Percentiles rank a stretch among this genome's conserved stretches.
phyloP scores from a whole-genome alignment of 1,139 yeast genomes.

The Yamadazyma diddensiae region DNA sequence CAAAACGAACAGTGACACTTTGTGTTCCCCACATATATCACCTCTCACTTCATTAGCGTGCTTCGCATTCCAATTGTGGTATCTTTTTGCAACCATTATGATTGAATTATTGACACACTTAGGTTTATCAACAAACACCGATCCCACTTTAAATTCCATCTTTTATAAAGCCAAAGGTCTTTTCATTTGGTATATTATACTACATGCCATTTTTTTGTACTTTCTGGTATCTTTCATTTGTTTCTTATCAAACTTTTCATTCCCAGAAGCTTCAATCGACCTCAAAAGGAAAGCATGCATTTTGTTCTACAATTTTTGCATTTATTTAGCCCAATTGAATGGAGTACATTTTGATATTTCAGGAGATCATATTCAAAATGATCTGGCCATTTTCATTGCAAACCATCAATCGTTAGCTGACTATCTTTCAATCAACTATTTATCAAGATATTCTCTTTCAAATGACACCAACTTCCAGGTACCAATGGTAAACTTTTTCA shows the following conservation, averaged over 20 bases:
- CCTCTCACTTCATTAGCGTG: too few species aligned
- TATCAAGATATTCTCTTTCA: constrained; percentile 30
- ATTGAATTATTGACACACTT: constrained; percentile 22
- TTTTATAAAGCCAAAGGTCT: constrained; percentile 20
- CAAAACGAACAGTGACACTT: too few species aligned
- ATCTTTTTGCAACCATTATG: too few species aligned
- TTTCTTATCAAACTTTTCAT: constrained; percentile 16
- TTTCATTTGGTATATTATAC: constrained; percentile 14
- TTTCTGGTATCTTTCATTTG: too few species aligned
- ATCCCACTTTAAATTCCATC: constrained; percentile 10
- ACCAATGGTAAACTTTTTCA: constrained; percentile 51
- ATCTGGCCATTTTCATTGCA: constrained; percentile 46
- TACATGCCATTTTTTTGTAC: constrained; percentile 17
- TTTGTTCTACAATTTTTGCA: constrained; percentile 35
- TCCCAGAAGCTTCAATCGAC: constrained; percentile 29
- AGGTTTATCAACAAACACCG: constrained; percentile 17
- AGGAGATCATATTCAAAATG: constrained; percentile 45
- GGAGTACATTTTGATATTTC: constrained; percentile 31
- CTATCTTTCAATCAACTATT: constrained; percentile 44
- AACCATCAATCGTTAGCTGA: constrained; percentile 61
- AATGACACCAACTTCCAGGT: constrained; percentile 15
- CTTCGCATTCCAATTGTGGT: too few species aligned
- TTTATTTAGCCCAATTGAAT: constrained; percentile 34
- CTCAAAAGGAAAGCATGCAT: constrained; percentile 21
- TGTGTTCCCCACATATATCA: too few species aligned